phyloP scores from a whole-genome alignment of 108 stramenopile genomes.

The Aurantiochytrium sp. region DNA sequence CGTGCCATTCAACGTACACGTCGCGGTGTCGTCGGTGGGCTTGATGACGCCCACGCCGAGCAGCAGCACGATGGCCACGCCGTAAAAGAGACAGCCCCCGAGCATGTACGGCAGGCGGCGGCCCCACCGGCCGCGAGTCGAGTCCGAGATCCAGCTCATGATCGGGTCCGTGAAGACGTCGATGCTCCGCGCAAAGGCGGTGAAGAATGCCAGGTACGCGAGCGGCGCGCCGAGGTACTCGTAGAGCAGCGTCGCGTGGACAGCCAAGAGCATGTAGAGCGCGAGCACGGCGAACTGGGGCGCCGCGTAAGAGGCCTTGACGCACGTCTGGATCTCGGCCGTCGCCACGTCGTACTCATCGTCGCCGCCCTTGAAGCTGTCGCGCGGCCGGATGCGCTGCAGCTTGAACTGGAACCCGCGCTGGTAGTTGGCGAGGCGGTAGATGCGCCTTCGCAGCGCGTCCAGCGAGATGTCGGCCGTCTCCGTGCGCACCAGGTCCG shows the following conservation, averaged over 20 bases:
- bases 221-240: constrained; percentile 39
- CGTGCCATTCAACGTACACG: not conserved
- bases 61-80: constrained; percentile 16
- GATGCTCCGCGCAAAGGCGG: constrained; percentile 33
- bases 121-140: not conserved
- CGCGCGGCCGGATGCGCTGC: not conserved
- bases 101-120: constrained; percentile 36
- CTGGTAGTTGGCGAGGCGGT: not conserved
- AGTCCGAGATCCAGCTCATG: constrained; percentile 42
- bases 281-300: constrained; percentile 36
- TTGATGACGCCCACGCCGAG: constrained; percentile 20
- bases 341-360: not conserved
- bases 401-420: not conserved
- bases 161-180: constrained; percentile 44
- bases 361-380: not conserved
- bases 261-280: constrained; percentile 39
- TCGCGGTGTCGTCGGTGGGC: not conserved
- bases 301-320: constrained; percentile 6
- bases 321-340: not conserved
- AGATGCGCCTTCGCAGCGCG: not conserved
- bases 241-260: constrained; percentile 39
- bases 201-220: constrained; percentile 40
- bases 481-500: no score
- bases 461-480: not conserved
- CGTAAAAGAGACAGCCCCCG: constrained; percentile 35